Evolutionary conservation across 164 flowering plant genomes (phyloP).

Genomic region (Macadamia integrifolia): DNA sequence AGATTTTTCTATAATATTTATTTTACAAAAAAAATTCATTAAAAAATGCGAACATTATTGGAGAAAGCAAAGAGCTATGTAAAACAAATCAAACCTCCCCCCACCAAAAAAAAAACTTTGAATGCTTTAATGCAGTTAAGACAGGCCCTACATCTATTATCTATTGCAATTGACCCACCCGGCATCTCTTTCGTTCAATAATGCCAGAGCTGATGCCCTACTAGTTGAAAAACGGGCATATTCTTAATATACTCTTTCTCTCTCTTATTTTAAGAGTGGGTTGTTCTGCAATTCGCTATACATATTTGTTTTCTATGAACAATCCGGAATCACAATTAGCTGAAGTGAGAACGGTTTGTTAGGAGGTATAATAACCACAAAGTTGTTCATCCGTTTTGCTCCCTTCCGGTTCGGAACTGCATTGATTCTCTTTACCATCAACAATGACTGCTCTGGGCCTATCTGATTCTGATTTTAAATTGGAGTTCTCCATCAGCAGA

Average conservation of each 20-base stretch:
- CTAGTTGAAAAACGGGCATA: too few species aligned
- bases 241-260: too few species aligned
- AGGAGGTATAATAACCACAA: constrained; percentile 29
- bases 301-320: constrained; percentile 1
- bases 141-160: too few species aligned
- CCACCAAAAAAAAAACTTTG: too few species aligned
- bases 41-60: too few species aligned
- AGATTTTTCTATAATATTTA: too few species aligned
- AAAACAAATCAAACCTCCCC: too few species aligned
- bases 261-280: neutral
- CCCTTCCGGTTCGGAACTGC: constrained; percentile 27
- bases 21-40: too few species aligned
- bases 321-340: neutral
- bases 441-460: constrained; percentile 6
- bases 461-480: constrained; percentile 6
- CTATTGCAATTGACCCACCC: too few species aligned
- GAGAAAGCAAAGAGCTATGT: too few species aligned
- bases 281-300: neutral
- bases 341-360: neutral
- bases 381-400: constrained; percentile 8
- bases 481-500: constrained; percentile 36
- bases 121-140: neutral
- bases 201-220: too few species aligned
- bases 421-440: constrained; percentile 8
- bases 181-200: too few species aligned